Evolutionary conservation across 441 rosid species (phyloP).

Genomic region (Mallotus repandus): DNA sequence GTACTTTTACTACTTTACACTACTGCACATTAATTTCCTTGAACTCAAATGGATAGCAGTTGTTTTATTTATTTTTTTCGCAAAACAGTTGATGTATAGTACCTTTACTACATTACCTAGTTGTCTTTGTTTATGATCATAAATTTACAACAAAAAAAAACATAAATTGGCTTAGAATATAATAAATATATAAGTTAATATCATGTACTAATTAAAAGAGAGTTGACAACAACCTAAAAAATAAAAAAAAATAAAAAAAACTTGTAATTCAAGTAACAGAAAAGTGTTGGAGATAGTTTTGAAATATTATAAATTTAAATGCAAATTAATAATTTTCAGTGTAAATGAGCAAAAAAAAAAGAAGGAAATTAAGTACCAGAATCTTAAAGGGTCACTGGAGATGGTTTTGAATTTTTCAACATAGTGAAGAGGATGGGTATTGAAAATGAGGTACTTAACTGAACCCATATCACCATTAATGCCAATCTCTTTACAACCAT

Average conservation of each 20-base stretch:
- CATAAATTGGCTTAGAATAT: not conserved
- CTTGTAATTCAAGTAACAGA: not conserved
- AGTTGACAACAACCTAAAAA: not conserved
- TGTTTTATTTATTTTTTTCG: not conserved
- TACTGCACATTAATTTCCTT: no score
- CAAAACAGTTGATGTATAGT: not conserved
- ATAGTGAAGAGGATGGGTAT: conserved; percentile 44
- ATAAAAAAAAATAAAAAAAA: not conserved
- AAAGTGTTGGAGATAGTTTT: conserved; percentile 18
- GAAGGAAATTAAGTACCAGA: conserved; percentile 43
- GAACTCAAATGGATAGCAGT: not conserved
- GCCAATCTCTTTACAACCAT: conserved; percentile 79
- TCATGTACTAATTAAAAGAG: not conserved
- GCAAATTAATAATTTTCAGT: no score
- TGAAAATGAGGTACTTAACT: conserved; percentile 70
- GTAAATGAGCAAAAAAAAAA: not conserved
- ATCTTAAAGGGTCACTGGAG: conserved; percentile 42
- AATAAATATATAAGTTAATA: no score
- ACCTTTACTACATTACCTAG: not conserved
- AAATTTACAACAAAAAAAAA: no score
- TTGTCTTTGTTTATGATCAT: not conserved
- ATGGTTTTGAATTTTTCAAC: conserved; percentile 37
- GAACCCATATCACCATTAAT: conserved; percentile 75
- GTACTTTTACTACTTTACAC: no score
- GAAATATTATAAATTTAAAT: not conserved